A percentile compares a stretch with the other conserved stretches of the same genome.
Conservation (phyloP, 805 yeast genomes). For the Kodamaea kakaduensis region DNA sequence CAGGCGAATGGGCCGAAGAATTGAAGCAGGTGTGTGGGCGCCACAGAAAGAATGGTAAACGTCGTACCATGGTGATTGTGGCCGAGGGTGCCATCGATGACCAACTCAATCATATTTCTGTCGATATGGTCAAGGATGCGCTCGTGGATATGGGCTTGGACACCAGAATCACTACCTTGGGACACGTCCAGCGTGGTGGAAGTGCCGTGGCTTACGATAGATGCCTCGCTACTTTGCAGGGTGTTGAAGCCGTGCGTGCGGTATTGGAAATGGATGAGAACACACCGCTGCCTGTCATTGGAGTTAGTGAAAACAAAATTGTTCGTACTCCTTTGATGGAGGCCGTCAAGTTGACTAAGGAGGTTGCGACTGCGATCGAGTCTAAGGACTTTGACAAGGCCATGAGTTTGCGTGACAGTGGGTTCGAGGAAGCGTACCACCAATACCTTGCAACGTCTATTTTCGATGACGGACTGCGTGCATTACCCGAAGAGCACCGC, state of each 20-base stretch:
- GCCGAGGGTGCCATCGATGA: constrained; percentile 81
- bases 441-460: constrained; percentile 56
- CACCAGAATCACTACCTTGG: constrained; percentile 72
- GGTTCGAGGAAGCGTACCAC: constrained; percentile 59
- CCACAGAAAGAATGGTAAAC: constrained; percentile 68
- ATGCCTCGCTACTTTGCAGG: constrained; percentile 70
- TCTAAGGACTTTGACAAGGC: constrained; percentile 65
- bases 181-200: constrained; percentile 84
- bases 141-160: constrained; percentile 68
- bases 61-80: constrained; percentile 75
- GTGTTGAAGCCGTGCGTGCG: constrained; percentile 78
- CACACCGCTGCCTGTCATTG: constrained; percentile 78
- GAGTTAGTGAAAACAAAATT: constrained; percentile 65
- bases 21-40: constrained; percentile 58
- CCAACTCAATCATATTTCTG: constrained; percentile 62
- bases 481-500: constrained; percentile 48
- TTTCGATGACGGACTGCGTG: constrained; percentile 32
- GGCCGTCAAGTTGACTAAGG: constrained; percentile 66
- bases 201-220: constrained; percentile 74
- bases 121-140: constrained; percentile 62
- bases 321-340: constrained; percentile 66
- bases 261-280: constrained; percentile 64
- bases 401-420: constrained; percentile 66
- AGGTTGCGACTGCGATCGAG: constrained; percentile 67
- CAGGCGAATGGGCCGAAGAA: constrained; percentile 62